Conservation (phyloP, 2,329 filamentous ascomycete species). For the Zymoseptoria pseudotritici region DNA sequence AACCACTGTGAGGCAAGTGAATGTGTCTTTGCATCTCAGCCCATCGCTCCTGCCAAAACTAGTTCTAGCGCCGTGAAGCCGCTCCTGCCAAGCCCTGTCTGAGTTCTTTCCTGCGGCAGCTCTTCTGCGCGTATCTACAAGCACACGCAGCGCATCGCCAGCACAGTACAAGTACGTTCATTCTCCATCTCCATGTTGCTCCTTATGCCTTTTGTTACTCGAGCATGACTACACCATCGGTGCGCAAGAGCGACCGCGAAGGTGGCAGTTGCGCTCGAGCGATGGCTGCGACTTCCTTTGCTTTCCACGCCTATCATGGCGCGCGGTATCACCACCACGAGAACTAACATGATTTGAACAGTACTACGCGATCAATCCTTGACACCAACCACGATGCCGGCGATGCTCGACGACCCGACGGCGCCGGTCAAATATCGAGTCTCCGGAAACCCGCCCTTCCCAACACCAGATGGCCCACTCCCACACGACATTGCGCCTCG, state of each 20-base stretch:
- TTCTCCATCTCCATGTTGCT: background rate
- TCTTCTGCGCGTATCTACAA: too few species aligned
- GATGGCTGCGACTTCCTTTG: background rate
- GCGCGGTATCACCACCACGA: background rate
- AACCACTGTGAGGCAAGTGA: too few species aligned
- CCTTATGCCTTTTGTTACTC: background rate
- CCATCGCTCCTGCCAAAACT: too few species aligned
- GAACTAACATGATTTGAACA: background rate
- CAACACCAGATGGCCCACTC: constrained; percentile 54
- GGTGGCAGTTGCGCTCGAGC: background rate
- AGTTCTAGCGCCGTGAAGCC: too few species aligned
- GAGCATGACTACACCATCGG: background rate
- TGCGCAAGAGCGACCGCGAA: background rate
- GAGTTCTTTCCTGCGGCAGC: too few species aligned
- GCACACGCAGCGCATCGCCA: too few species aligned
- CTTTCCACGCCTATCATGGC: background rate
- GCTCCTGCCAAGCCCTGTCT: too few species aligned
- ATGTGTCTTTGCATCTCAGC: too few species aligned
- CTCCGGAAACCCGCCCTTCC: constrained; percentile 59
- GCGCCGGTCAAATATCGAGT: constrained; percentile 63
- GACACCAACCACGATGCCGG: constrained; percentile 52
- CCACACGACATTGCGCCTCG: constrained; percentile 63
- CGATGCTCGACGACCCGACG: constrained; percentile 69
- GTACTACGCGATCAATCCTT: too few species aligned
- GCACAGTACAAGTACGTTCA: background rate